Evolutionary conservation across 83 land plant genomes (phyloP), one percentile per base, ranked within the genome.

Genomic region (Picea mariana): DNA sequence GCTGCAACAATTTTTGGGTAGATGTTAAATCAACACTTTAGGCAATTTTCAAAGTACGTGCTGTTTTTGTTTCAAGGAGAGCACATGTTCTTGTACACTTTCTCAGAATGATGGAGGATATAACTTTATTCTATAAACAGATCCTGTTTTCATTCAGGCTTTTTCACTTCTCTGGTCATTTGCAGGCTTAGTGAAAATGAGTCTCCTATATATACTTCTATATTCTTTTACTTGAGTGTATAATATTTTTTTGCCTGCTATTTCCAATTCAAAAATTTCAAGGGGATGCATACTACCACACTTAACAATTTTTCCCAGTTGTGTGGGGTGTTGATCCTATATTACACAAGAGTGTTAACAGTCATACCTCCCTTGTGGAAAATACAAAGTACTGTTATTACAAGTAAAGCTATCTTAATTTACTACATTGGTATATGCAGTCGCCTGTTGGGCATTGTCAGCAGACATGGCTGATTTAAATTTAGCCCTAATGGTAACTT

Each of bases 1-100:
- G 71, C 42, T 62, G 68, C 68, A 65, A 21, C 75, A 3, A 6
- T 42, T 44, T 68, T 73, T 73, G 77, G 77, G 77, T 73, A 52
- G 21, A 42, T 72, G 76, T 72, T 47, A 72, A 55, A 63, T 15
- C 16, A 16, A 65, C 21, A 64, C 63, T 63, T 9, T 8, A 58
- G 44, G 7, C 47, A 21, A 63, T 26, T 62, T 40, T 60, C 63
- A 42, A 62, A 38, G 26, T 62, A 20, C 42, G 11, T 55, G 69
- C 40, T 60, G 81, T 15, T 79, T 62, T 65, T 63, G 81, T 63
- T 6, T 65, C 24, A 65, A 64, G 71, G 68, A 21, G 65, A 40
- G 68, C 52, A 40, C 17, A 3, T 60, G n/a, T 21, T 79, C 23
- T 20, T 75, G 47, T 26, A 75, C 40, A 47, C 80, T 11, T n/a